phyloP scores from a whole-genome alignment of 2,329 filamentous ascomycete genomes.

The Penicillium nordicum region DNA sequence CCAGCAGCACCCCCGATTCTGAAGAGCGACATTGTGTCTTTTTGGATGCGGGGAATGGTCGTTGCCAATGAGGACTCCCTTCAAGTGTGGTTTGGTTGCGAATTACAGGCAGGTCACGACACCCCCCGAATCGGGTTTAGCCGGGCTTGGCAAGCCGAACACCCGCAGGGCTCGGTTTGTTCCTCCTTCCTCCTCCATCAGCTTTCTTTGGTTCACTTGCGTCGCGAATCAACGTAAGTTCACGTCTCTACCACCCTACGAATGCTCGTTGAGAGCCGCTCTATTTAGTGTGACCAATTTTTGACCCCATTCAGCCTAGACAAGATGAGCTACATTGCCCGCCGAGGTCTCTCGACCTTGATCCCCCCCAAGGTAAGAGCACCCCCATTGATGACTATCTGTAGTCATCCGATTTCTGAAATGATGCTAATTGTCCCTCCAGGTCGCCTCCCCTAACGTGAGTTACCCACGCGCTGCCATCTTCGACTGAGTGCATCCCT shows the following conservation, averaged over 20 bases:
- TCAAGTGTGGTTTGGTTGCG: conserved; percentile 30
- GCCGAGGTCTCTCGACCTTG: conserved; percentile 92
- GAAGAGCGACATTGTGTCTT: conserved; percentile 62
- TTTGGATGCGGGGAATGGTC: conserved; percentile 18
- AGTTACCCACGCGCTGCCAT: conserved; percentile 20
- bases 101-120: conserved; percentile 33
- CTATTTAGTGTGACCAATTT: conserved; percentile 21
- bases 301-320: conserved; percentile 32
- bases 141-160: conserved; percentile 33
- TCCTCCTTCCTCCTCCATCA: conserved; percentile 32
- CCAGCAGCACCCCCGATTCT: conserved; percentile 48
- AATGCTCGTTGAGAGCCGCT: background rate
- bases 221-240: conserved; percentile 33
- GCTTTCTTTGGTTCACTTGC: conserved; percentile 33
- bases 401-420: conserved; percentile 13
- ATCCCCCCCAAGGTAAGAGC: conserved; percentile 91
- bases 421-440: conserved; percentile 39
- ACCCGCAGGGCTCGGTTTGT: conserved; percentile 34
- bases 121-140: conserved; percentile 36
- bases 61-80: conserved; percentile 32
- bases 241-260: background rate
- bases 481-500: conserved; percentile 11
- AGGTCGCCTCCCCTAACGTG: conserved; percentile 42
- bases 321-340: conserved; percentile 90
- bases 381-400: conserved; percentile 10